Percentiles rank a stretch among this genome's conserved stretches.
phyloP scores from a whole-genome alignment of 1,284 basidiomycete genomes.

The Tremellales sp. region DNA sequence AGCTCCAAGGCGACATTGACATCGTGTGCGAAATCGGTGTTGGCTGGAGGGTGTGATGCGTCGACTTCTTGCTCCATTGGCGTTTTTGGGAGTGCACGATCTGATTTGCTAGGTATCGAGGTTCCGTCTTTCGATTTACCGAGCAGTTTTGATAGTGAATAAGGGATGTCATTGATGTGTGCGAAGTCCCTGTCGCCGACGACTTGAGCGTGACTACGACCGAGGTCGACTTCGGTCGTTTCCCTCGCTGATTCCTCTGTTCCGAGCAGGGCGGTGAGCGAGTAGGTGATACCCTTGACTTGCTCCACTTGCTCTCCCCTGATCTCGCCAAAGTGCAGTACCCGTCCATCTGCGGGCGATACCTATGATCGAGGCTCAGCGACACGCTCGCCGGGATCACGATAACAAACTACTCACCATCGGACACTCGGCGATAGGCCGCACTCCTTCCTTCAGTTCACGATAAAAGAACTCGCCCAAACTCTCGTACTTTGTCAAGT shows the following conservation, averaged over 20 bases:
- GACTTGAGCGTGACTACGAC: slow-evolving; percentile 10
- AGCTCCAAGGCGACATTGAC: slow-evolving; percentile 50
- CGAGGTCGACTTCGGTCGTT: slow-evolving; percentile 16
- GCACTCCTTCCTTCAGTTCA: slow-evolving; percentile 71
- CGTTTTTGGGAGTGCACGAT: slow-evolving; percentile 11
- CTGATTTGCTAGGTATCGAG: slow-evolving; percentile 1
- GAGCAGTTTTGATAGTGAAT: slow-evolving; percentile 81
- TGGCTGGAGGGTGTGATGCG: slow-evolving; percentile 32
- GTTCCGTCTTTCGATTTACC: slow-evolving; percentile 7
- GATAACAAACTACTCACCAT: slow-evolving; percentile 57
- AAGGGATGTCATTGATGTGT: slow-evolving; percentile 94
- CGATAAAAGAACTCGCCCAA: slow-evolving; percentile 96
- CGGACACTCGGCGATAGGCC: slow-evolving; percentile 72
- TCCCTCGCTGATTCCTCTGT: slow-evolving; percentile 40
- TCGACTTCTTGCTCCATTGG: slow-evolving; percentile 28
- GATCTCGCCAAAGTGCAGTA: slow-evolving; percentile 90
- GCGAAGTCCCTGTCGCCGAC: slow-evolving; percentile 78
- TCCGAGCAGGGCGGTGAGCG: slow-evolving; percentile 85
- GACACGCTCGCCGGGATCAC: neutral
- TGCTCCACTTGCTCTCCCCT: slow-evolving; percentile 80
- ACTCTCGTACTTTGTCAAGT: slow-evolving; percentile 73
- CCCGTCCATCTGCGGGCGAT: slow-evolving; percentile 87
- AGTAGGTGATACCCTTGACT: slow-evolving; percentile 97
- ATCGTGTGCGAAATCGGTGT: slow-evolving; percentile 58
- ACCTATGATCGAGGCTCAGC: slow-evolving; percentile 54